Conservation (phyloP, 2,329 filamentous ascomycete species). For the Apiospora marii region DNA sequence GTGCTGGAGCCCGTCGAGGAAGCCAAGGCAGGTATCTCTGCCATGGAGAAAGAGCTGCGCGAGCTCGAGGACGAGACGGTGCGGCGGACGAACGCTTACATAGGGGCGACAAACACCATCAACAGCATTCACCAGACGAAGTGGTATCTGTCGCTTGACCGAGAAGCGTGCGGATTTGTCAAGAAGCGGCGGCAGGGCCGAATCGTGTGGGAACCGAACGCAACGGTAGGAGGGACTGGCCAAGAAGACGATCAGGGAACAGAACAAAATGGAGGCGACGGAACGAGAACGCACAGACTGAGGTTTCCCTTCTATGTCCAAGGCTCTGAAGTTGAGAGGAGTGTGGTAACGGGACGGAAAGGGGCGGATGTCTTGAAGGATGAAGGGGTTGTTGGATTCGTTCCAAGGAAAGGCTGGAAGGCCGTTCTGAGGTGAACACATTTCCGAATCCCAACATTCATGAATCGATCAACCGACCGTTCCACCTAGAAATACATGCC, state of each 20-base stretch:
- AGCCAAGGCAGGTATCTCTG: slow-evolving; percentile 27
- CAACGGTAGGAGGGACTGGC: not conserved
- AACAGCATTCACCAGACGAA: slow-evolving; percentile 71
- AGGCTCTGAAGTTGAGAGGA: slow-evolving; percentile 68
- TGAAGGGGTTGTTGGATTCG: slow-evolving; percentile 65
- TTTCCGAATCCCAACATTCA: not conserved
- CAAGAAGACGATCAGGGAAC: not conserved
- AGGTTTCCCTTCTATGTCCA: slow-evolving; percentile 68
- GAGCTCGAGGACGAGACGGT: slow-evolving; percentile 60
- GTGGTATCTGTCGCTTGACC: slow-evolving; percentile 72
- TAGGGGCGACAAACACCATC: slow-evolving; percentile 70
- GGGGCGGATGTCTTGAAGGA: slow-evolving; percentile 67
- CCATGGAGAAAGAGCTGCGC: slow-evolving; percentile 47
- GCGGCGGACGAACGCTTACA: slow-evolving; percentile 69
- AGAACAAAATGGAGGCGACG: slow-evolving; percentile 29
- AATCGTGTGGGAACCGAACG: slow-evolving; percentile 34
- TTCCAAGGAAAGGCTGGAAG: slow-evolving; percentile 67
- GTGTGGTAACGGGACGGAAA: slow-evolving; percentile 69
- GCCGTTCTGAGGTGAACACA: slow-evolving; percentile 48
- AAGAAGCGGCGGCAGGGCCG: slow-evolving; percentile 39
- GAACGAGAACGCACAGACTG: slow-evolving; percentile 29
- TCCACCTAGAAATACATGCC: not conserved
- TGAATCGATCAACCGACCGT: too few species aligned
- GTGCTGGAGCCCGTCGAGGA: slow-evolving; percentile 33
- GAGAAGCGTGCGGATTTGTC: slow-evolving; percentile 64